Base-by-base conservation (phyloP, 306 rosid species). In the Bauhinia variegata region DNA sequence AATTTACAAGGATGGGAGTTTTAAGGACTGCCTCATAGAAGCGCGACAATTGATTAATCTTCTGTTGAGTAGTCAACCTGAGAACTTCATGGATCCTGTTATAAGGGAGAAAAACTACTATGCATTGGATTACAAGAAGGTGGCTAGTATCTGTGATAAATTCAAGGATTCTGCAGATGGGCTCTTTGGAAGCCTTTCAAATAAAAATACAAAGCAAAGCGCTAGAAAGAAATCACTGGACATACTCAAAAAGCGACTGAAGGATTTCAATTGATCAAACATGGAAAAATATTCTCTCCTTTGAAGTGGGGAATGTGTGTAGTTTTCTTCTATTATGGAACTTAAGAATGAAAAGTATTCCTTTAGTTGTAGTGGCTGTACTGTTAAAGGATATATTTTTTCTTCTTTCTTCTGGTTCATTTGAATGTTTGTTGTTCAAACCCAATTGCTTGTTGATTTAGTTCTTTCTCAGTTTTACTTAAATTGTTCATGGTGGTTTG, bases 1-100 rank as follows among this genome's bases (percentile, higher is more conserved):
- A 53, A 52, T 79, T 63, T 90, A 83, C 80, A 70, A 66, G 63
- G 87, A 80, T 7, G 79, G 82, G 38, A 80, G 86, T 68, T 89
- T 90, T 50, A 79, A 70, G 61, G 75, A 77, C 34, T 86, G 85
- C 68, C 59, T 90, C 79, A 54, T 73, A 63, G 99, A 93, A 82
- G 89, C 92, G 31, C 78, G 91, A 9, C 99, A 93, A 60, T 67
- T 93, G 52, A 62, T 86, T 33, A 90, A 88, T 80, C 99, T 93
- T 71, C 65, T 93, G 80, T 63, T 77, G 54, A 90, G 99, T 74
- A 86, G 88, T 70, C 99, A 93, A 67, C 97, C 99, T 1, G 99
- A 93, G 82, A 93, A 82, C 76, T 93, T 93, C 88, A 86, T 93
- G 97, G 90, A 93, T 85, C 95, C 99, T 41, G 99, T 93, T 42